Base-by-base conservation (phyloP, 2,329 filamentous ascomycete species). In the Fusarium temperatum region DNA sequence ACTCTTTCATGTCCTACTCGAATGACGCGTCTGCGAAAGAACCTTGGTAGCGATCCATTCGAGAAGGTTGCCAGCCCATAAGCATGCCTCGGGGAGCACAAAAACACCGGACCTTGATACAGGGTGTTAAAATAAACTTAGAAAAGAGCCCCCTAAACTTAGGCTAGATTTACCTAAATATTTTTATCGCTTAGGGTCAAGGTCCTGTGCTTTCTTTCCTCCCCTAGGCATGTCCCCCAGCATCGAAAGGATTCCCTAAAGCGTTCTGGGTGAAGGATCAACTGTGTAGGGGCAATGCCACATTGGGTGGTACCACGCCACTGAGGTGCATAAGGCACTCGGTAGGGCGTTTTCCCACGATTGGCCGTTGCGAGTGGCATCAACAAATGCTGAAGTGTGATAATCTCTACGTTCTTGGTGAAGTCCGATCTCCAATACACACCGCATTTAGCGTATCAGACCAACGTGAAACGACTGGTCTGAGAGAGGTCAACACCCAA, bases 171-270 rank as follows among this genome's bases (percentile, higher is more conserved):
- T 26, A 26, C 26, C 26, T 26, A 26, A 26, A 6, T 26, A 26
- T 26, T 26, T 26, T 6, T 26, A 26, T 26, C 26, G 26, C 26
- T 26, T 26, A 26, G 26, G 26, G 26, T 26, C 26, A 26, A 26
- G 26, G 26, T 26, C 26, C 26, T 26, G 26, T 26, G 26, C 5
- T 26, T 26, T 26, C 26, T 26, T 26, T 5, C 26, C 26, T 26
- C 26, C 26, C 26, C 26, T 26, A 26, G 26, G 26, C 26, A 26
- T 14, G n/a, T 41, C 24, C 35, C 10, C 14, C 24, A 36, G 30
- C 30, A 35, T 58, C 55, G 55, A 58, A 58, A 48, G 41, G 41
- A 22, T 48, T 50, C 22, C 55, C 55, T 24, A 14, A 58, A 58
- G 9, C 18, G 55, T 26, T 10, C 20, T 36, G 10, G 15, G 11